Evolutionary conservation across 106 monocot genomes (phyloP).

Genomic region (Dendrobium catenatum): DNA sequence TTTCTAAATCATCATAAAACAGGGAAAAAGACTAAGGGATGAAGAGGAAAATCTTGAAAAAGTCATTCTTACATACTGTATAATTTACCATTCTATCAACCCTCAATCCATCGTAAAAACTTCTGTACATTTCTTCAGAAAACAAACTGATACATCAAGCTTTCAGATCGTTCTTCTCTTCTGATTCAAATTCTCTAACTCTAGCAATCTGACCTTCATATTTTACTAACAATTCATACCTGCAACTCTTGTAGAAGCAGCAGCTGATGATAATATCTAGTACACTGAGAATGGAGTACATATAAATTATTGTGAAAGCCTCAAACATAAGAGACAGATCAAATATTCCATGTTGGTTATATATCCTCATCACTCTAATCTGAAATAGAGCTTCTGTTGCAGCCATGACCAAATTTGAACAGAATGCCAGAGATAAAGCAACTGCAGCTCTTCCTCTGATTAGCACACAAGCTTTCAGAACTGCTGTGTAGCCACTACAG

Average conservation of each 20-base stretch:
- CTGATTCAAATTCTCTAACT: slow-evolving; percentile 22
- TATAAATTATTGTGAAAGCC: slow-evolving; percentile 42
- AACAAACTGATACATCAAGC: slow-evolving; percentile 9
- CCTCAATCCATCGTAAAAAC: too few species aligned
- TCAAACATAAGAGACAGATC: slow-evolving; percentile 31
- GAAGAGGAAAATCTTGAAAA: too few species aligned
- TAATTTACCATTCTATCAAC: too few species aligned
- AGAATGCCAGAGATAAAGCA: slow-evolving; percentile 56
- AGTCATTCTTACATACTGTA: too few species aligned
- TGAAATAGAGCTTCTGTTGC: slow-evolving; percentile 70
- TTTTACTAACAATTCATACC: not conserved
- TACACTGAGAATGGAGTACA: slow-evolving; percentile 55
- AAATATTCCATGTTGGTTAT: slow-evolving; percentile 4
- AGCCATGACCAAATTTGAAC: slow-evolving; percentile 48
- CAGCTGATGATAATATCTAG: slow-evolving; percentile 58
- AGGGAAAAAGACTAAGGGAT: too few species aligned
- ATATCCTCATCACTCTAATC: slow-evolving; percentile 40
- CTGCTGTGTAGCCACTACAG: slow-evolving; percentile 29
- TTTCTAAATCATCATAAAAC: too few species aligned
- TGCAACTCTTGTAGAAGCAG: slow-evolving; percentile 65
- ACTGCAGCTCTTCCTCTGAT: slow-evolving; percentile 37
- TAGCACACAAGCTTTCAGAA: slow-evolving; percentile 52
- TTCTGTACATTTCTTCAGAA: too few species aligned
- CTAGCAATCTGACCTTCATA: not conserved
- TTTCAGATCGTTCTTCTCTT: slow-evolving; percentile 18